Conservation (phyloP, 192 early-diverging fungal genomes). For the Dissophora globulifera region DNA sequence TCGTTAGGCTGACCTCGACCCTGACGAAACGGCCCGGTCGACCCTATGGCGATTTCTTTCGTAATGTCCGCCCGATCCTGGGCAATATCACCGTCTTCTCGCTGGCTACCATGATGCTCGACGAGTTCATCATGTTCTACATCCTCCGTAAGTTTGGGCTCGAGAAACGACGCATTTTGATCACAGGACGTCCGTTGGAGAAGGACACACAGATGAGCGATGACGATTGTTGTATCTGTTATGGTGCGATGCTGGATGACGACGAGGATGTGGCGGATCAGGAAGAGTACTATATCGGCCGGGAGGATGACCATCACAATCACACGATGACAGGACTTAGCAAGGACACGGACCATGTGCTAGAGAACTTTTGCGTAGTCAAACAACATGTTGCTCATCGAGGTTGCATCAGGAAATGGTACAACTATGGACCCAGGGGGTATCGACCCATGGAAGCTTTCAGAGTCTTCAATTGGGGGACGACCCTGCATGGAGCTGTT, state of each 20-base stretch:
- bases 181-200: conserved; percentile 37
- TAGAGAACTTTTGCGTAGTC: conserved; percentile 50
- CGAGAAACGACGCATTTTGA: conserved; percentile 42
- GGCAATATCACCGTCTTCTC: conserved; percentile 43
- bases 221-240: conserved; percentile 53
- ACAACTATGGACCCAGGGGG: conserved; percentile 49
- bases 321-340: neutral
- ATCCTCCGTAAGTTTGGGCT: conserved; percentile 54
- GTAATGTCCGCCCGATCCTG: conserved; percentile 42
- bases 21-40: conserved; percentile 44
- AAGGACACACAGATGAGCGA: conserved; percentile 27
- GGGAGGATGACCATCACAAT: neutral
- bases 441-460: conserved; percentile 52
- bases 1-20: conserved; percentile 38
- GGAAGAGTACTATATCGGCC: conserved; percentile 7
- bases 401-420: conserved; percentile 53
- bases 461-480: conserved; percentile 37
- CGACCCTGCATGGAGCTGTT: conserved; percentile 37
- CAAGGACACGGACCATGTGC: conserved; percentile 41
- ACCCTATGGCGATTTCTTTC: conserved; percentile 51
- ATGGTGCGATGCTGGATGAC: conserved; percentile 52
- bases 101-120: conserved; percentile 36
- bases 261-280: conserved; percentile 23
- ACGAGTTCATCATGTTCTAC: conserved; percentile 53
- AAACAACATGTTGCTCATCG: conserved; percentile 49